A percentile compares a stretch with the other conserved stretches of the same genome.
phyloP scores from a whole-genome alignment of 2,329 filamentous ascomycete species.

The Cladophialophora psammophila region DNA sequence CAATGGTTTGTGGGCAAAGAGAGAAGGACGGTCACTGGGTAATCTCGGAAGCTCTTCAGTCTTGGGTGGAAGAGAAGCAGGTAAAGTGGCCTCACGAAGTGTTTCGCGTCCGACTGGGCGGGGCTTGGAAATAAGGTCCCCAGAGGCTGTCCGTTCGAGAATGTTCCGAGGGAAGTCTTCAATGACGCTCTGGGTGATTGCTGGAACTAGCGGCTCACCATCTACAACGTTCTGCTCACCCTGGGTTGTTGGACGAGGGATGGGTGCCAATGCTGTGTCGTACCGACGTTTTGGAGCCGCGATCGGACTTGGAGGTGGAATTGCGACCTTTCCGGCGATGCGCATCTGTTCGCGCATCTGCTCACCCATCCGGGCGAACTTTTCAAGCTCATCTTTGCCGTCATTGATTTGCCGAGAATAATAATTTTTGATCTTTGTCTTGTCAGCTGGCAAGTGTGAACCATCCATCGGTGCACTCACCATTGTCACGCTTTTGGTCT shows the following conservation, averaged over 20 bases:
- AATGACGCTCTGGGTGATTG: constrained; percentile 44
- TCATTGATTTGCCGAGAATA: constrained; percentile 54
- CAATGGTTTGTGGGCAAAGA: constrained; percentile 43
- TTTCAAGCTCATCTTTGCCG: constrained; percentile 55
- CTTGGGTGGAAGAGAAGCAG: constrained; percentile 25
- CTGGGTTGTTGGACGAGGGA: constrained; percentile 41
- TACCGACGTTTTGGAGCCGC: constrained; percentile 56
- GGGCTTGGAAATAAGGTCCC: constrained; percentile 35
- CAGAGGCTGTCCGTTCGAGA: constrained; percentile 30
- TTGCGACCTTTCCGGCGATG: constrained; percentile 53
- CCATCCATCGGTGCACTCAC: constrained; percentile 44
- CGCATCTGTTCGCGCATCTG: constrained; percentile 57
- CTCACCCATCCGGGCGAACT: constrained; percentile 52
- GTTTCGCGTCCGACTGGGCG: constrained; percentile 24
- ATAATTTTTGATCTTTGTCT: constrained; percentile 57
- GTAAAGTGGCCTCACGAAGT: constrained; percentile 25
- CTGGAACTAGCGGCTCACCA: constrained; percentile 48
- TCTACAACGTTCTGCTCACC: constrained; percentile 46
- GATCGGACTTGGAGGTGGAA: constrained; percentile 52
- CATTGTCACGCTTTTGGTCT: constrained; percentile 61
- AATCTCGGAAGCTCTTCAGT: constrained; percentile 47
- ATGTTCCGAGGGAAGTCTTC: constrained; percentile 39
- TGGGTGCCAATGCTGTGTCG: constrained; percentile 50
- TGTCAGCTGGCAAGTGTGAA: constrained; percentile 20
- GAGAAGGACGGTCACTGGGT: constrained; percentile 43